Base-by-base conservation (phyloP, 176 grass and related monocot species). In the Avena eriantha region DNA sequence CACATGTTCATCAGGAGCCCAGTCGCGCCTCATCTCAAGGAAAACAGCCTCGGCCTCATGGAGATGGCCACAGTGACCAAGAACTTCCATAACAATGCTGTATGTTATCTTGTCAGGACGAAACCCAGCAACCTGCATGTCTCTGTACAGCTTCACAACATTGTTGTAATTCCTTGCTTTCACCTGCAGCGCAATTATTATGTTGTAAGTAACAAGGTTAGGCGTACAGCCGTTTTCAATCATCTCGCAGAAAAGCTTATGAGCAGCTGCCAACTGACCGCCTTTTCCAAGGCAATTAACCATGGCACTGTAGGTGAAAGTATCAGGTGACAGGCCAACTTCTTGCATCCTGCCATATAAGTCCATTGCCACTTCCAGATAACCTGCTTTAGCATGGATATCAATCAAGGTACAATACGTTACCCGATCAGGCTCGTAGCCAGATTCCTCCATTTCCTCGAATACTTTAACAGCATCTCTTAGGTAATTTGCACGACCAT, bases 251-350 rank as follows among this genome's bases (percentile, higher is more conserved):
- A 98, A 98, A 76, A 98, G 90, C 67, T 90, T 91, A 69, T 92
- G 92, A 23, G 93, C 89, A 63, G 83, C 93, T 18, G 82, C 84
- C 77, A 98, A 81, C 73, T 93, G 93, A 7, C 93, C 96, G 71
- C 89, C 92, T 90, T 98, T 98, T 81, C 93, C 93, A 3, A 98
- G 91, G 74, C 96, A 98, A 79, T 98, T 98, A 51, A 98, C 96
- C 96, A 98, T 98, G 77, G 89, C 93, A 87, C 91, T 98, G 66
- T 95, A 98, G 50, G 96, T 95, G 80, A 95, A 98, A 45, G 96
- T 98, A 79, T 98, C 96, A 2, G 92, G 89, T 61, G 91, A 94
- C 56, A 98, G 73, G 51, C 96, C 96, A 39, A 93, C 83, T 83
- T 88, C 71, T 82, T 98, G 91, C 93, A 98, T 98, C 79, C 78